These are phyloP conservation scores for Solanum chacoense DNA, from an alignment of 305 asterid species.

Conservation along the genomic window DNA sequence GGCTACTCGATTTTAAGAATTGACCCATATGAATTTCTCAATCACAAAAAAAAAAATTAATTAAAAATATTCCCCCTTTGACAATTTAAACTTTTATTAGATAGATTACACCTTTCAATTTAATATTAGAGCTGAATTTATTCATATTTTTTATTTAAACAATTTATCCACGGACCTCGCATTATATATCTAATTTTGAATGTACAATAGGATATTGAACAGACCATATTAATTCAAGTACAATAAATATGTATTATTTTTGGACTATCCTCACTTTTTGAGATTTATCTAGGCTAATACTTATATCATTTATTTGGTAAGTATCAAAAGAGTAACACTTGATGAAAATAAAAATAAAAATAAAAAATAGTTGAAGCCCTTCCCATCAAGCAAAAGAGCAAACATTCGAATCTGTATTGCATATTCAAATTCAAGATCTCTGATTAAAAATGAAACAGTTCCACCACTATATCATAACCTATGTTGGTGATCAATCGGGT, in stretches of 20 bases:
- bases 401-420: neutral
- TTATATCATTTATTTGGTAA: neutral
- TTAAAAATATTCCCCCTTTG: neutral
- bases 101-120: neutral
- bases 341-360: neutral
- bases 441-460: no score
- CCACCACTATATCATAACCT: rapidly evolving
- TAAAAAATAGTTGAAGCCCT: neutral
- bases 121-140: no score
- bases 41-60: neutral
- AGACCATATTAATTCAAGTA: neutral
- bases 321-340: neutral
- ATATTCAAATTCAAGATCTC: no score
- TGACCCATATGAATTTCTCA: neutral
- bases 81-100: neutral
- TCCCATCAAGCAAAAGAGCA: neutral
- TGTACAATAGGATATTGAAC: neutral
- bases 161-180: neutral
- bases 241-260: neutral
- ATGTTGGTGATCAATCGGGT: neutral
- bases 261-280: neutral
- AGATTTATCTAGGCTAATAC: neutral
- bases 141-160: no score
- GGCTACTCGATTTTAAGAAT: neutral
- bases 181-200: neutral